A percentile compares a stretch with the other conserved stretches of the same genome.
Conservation (phyloP, 2,329 filamentous ascomycete species). For the Colletotrichum australisinense region DNA sequence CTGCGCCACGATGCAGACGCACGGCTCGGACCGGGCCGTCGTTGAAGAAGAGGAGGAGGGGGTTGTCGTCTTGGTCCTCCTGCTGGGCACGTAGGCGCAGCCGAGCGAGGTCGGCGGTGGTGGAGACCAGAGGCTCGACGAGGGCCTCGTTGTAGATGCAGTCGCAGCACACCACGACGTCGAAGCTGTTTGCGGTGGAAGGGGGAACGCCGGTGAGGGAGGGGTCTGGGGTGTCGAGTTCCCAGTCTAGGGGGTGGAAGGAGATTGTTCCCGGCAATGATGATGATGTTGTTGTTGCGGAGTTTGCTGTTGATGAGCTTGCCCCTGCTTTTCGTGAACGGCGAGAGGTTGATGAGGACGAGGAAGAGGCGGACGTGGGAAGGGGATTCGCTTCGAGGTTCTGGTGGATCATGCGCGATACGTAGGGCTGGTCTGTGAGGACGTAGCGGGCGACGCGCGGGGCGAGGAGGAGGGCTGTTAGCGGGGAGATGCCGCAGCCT, state of each 20-base stretch:
- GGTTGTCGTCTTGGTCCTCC: conserved; percentile 7
- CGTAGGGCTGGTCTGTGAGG: conserved; percentile 90
- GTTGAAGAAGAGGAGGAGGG: conserved; percentile 4
- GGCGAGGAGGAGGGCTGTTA: conserved; percentile 78
- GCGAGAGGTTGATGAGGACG: conserved; percentile 17
- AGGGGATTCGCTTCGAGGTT: conserved; percentile 76
- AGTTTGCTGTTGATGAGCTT: conserved; percentile 23
- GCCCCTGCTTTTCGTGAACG: conserved; percentile 17
- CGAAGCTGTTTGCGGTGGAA: conserved; percentile 62
- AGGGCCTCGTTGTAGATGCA: conserved; percentile 95
- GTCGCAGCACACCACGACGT: conserved; percentile 86
- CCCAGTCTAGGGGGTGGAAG: conserved; percentile 84
- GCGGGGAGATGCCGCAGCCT: conserved; percentile 86
- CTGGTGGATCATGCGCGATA: conserved; percentile 78
- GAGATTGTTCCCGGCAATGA: conserved; percentile 53
- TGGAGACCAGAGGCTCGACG: conserved; percentile 83
- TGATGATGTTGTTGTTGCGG: neutral
- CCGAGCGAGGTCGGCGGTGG: conserved; percentile 79
- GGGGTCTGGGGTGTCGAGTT: conserved; percentile 67
- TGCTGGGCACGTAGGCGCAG: conserved; percentile 54
- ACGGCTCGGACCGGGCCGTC: conserved; percentile 53
- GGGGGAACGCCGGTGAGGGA: conserved; percentile 49
- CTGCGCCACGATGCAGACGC: conserved; percentile 86
- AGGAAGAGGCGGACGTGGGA: conserved; percentile 22
- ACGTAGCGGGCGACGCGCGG: conserved; percentile 73